A percentile compares a stretch with the other conserved stretches of the same genome.
Evolutionary conservation across 805 yeast genomes (phyloP).

Genomic region (Wickerhamiella allomyrinae): DNA sequence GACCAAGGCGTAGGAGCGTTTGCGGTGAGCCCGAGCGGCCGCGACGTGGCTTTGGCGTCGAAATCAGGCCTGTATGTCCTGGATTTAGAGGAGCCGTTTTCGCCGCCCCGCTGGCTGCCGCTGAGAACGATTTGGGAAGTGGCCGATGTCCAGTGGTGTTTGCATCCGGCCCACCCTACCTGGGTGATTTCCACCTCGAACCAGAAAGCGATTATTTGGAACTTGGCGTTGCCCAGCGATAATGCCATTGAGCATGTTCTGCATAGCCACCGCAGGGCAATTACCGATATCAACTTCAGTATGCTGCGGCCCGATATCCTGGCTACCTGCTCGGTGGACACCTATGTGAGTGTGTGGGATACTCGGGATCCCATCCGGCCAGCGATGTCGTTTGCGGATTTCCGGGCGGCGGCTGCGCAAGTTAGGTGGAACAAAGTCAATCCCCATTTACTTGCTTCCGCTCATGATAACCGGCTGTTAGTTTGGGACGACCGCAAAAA

Average conservation of each 20-base stretch:
- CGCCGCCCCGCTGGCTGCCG: slow-evolving; percentile 86
- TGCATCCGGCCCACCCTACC: slow-evolving; percentile 67
- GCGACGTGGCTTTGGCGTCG: slow-evolving; percentile 88
- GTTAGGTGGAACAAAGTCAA: slow-evolving; percentile 83
- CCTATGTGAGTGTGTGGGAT: slow-evolving; percentile 83
- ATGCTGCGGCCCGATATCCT: slow-evolving; percentile 71
- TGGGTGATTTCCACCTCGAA: slow-evolving; percentile 93
- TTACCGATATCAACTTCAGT: slow-evolving; percentile 89
- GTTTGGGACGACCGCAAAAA: slow-evolving; percentile 87
- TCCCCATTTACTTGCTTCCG: slow-evolving; percentile 64
- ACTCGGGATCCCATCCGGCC: slow-evolving; percentile 63
- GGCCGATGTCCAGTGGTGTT: slow-evolving; percentile 98
- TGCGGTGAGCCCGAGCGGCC: slow-evolving; percentile 74
- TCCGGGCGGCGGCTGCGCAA: slow-evolving; percentile 90
- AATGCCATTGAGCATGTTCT: slow-evolving; percentile 74
- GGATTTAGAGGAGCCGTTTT: slow-evolving; percentile 91
- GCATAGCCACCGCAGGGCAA: slow-evolving; percentile 85
- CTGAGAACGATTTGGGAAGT: slow-evolving; percentile 96
- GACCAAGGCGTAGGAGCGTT: slow-evolving; percentile 89
- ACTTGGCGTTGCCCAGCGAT: slow-evolving; percentile 53
- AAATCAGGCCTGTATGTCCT: slow-evolving; percentile 72
- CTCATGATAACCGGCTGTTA: slow-evolving; percentile 68
- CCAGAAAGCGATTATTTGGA: slow-evolving; percentile 94
- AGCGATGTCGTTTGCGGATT: slow-evolving; percentile 70
- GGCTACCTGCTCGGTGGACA: slow-evolving; percentile 89